Base-by-base conservation (phyloP, 768 basidiomycete species). In the Calocybe gangraenosa region DNA sequence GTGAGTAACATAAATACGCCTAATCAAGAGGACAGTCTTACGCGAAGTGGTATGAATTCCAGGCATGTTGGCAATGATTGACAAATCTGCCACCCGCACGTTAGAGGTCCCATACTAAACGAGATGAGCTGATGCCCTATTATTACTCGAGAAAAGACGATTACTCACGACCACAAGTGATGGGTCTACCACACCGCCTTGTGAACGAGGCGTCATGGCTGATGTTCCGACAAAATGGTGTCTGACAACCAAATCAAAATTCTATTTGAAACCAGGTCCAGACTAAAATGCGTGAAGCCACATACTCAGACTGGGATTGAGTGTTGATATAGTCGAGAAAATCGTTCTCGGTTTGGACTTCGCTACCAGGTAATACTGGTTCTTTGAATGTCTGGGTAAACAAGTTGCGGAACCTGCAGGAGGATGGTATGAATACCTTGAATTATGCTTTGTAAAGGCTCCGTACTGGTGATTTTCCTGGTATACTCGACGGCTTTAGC, bases 191-290 rank as follows among this genome's bases (percentile, higher is more conserved):
- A 52, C 51, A 10, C 51, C 51, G 14, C 51, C 44, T 48, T 48
- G 35, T 3, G 51, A 48, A 6, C 47, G 51, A 13, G 51, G 51
- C 7, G 47, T 42, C 51, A 52, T 52, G 1, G 51, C 51, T 36
- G 51, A 41, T 17, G 51, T 52, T 11, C 51, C 51, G 23, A 52
- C 51, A 25, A 52, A 52, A 14, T 52, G 51, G 33, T 52, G 51
- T 31, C 51, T 52, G 22, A n/a, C n/a, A n/a, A 35, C 22, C 14
- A 32, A 9, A n/a, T 19, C 22, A 38, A 35, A 13, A 17, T 13
- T 7, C 15, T 7, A 18, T 15, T 13, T n/a, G 14, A 20, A 25
- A 8, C 28, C 17, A 21, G 2, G 13, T 9, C 13, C 31, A 30
- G n/a, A n/a, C 6, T 10, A 17, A 25, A 6, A 11, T 28, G 25